Evolutionary conservation across 2,329 filamentous ascomycete species (phyloP), one percentile per base, ranked within the genome.

Genomic region (Leptoxyphium fumago): DNA sequence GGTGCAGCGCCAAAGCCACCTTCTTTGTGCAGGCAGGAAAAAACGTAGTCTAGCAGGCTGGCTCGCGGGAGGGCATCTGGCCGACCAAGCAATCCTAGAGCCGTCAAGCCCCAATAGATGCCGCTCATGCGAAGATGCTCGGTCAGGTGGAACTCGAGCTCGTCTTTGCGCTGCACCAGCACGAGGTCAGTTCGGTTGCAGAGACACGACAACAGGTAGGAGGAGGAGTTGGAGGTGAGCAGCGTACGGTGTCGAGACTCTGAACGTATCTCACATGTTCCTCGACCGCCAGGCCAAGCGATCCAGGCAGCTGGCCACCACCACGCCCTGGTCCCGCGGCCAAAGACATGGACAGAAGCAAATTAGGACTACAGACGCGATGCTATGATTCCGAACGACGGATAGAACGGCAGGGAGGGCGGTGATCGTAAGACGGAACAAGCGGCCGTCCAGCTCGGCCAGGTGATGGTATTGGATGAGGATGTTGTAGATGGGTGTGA

Each of bases 91-190:
- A 96, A 73, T 68, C 94, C 83, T 36, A 96, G 74, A 6, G 89
- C 82, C 6, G 81, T 91, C 45, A 98, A 67, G 11, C 91, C 91
- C 91, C 91, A 98, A 65, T 98, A 98, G 40, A 98, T 76, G 39
- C 91, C 91, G 61, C 91, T 95, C 46, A 98, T 75, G 48, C 91
- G 86, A 52, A 98, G 73, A 62, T 98, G 91, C 65, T 98, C 89
- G 11, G 91, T 98, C 60, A 96, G 73, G 83, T 89, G 95, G 69
- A 96, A 98, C 64, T 95, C 87, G 55, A 94, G 80, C 65, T 95
- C 85, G 71, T 96, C 87, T 68, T 84, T 87, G 60, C 83, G 81
- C 78, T 82, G 66, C 51, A 53, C 49, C 54, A 57, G 51, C 49
- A 59, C 70, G 58, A 67, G 65, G 57, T 58, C 52, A 48, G 21